phyloP scores from a whole-genome alignment of 176 grass and related monocot genomes.

The Oryza meyeriana region DNA sequence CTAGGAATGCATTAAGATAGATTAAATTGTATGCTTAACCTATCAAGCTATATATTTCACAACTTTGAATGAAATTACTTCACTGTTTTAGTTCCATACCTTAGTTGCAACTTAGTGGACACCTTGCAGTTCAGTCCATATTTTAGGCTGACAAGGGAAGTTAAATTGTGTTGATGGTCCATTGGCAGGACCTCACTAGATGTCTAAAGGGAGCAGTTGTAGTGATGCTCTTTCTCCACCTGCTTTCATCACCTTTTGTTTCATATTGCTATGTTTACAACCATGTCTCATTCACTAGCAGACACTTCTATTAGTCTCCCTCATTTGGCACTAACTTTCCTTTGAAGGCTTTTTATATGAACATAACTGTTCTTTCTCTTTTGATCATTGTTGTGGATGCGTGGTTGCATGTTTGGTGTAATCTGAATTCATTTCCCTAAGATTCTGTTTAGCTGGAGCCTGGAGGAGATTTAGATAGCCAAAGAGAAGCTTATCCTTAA shows the following conservation, averaged over 20 bases:
- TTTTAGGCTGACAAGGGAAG: neutral
- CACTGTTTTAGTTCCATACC: neutral
- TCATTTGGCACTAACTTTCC: neutral
- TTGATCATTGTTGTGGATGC: neutral
- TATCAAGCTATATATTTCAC: neutral
- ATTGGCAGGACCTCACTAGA: neutral
- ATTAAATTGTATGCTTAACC: neutral
- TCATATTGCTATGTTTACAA: neutral
- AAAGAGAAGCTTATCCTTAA: slow-evolving; percentile 10
- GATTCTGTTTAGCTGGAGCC: slow-evolving; percentile 15
- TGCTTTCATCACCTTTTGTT: neutral
- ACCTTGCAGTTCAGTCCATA: neutral
- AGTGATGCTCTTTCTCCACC: neutral
- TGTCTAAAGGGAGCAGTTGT: neutral
- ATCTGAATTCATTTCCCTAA: neutral
- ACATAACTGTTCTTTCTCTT: neutral
- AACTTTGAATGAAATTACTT: slow-evolving; percentile 8
- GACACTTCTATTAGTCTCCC: neutral
- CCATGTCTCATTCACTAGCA: neutral
- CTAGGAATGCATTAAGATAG: neutral
- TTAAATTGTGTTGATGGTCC: slow-evolving; percentile 8
- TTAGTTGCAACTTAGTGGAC: neutral
- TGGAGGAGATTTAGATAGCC: neutral
- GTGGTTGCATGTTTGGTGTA: neutral
- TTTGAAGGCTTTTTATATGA: neutral